Evolutionary conservation across 768 basidiomycete genomes (phyloP).

Genomic region (Mycena vulgaris): DNA sequence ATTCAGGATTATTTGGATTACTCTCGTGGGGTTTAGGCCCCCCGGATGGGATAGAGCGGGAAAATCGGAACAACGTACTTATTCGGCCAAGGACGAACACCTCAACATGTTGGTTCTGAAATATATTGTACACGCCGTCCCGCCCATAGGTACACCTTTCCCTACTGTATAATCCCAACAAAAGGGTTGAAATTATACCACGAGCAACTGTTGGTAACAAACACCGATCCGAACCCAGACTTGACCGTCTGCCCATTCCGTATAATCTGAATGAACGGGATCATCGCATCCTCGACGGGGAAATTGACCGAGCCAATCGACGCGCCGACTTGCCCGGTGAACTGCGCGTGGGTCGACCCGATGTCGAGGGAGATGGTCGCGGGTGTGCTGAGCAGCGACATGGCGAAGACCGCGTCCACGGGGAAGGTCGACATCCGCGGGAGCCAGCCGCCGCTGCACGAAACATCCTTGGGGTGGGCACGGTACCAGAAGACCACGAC

Average conservation of each 20-base stretch:
- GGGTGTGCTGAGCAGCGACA: slow-evolving; percentile 51
- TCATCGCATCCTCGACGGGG: slow-evolving; percentile 42
- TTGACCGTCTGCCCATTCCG: slow-evolving; percentile 38
- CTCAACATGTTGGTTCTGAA: too few relatives aligned
- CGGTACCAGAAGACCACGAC: slow-evolving; percentile 46
- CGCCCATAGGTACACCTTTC: too few relatives aligned
- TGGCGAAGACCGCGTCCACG: slow-evolving; percentile 55
- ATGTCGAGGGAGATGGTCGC: slow-evolving; percentile 52
- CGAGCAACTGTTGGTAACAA: slow-evolving; percentile 40
- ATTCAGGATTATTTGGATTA: too few relatives aligned
- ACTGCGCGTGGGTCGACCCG: slow-evolving; percentile 41
- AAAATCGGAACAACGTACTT: too few relatives aligned
- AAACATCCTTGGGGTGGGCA: slow-evolving; percentile 40
- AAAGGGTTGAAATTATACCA: slow-evolving; percentile 49
- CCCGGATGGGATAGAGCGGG: too few relatives aligned
- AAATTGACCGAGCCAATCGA: slow-evolving; percentile 44
- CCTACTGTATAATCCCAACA: slow-evolving; percentile 39
- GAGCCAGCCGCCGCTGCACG: slow-evolving; percentile 44
- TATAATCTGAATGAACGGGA: slow-evolving; percentile 46
- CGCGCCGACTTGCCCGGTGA: slow-evolving; percentile 38
- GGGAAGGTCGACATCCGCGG: slow-evolving; percentile 50
- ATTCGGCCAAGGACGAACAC: too few relatives aligned
- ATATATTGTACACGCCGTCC: too few relatives aligned
- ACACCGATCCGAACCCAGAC: slow-evolving; percentile 38
- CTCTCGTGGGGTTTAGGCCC: too few relatives aligned